phyloP scores from a whole-genome alignment of 805 yeast species.

The Yarrowia osloensis region DNA sequence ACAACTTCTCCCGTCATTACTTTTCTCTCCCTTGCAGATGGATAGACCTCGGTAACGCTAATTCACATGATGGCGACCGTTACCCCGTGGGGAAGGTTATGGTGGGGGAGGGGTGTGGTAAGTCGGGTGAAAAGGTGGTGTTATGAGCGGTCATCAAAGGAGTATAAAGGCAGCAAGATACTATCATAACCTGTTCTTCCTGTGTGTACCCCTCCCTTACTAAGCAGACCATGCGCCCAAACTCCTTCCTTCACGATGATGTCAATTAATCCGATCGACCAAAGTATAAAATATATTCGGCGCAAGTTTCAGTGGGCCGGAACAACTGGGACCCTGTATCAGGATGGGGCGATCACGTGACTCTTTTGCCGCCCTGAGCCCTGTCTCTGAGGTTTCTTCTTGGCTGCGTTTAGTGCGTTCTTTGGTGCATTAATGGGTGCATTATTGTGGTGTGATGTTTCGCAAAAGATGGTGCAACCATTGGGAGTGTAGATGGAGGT shows the following conservation, averaged over 20 bases:
- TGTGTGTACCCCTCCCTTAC: neutral
- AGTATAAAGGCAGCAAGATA: no score
- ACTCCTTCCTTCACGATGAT: no score
- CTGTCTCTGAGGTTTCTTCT: neutral
- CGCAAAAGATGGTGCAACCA: neutral
- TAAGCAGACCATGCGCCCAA: no score
- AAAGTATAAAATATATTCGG: neutral
- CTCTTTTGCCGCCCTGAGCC: neutral
- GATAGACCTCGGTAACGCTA: slow-evolving; percentile 18
- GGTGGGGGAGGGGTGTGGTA: neutral
- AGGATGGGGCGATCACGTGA: neutral
- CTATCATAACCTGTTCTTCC: neutral
- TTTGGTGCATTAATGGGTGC: neutral
- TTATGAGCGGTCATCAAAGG: no score
- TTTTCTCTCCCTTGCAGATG: neutral
- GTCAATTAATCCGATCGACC: neutral
- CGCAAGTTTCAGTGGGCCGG: neutral
- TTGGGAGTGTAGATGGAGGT: neutral
- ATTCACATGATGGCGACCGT: slow-evolving; percentile 1
- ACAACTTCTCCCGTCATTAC: neutral
- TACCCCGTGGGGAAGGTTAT: slow-evolving; percentile 27
- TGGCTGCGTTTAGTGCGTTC: neutral
- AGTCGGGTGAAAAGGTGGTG: no score
- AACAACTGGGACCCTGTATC: neutral
- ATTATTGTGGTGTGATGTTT: slow-evolving; percentile 2